These are phyloP conservation scores for Neopestalotiopsis sp. DNA, from an alignment of 2,329 filamentous ascomycete species.

Conservation along the genomic window DNA sequence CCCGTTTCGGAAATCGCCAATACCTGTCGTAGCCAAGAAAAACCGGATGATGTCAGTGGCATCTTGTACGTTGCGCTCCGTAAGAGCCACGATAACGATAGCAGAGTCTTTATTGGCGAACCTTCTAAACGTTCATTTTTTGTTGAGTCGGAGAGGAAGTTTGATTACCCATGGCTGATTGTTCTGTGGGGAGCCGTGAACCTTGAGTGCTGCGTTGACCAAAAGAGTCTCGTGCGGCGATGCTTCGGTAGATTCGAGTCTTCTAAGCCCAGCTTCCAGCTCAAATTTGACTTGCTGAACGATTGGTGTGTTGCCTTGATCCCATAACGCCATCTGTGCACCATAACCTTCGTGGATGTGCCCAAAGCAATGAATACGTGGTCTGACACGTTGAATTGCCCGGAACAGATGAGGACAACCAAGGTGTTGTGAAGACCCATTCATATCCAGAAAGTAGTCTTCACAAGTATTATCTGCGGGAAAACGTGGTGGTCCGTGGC, in stretches of 20 bases:
- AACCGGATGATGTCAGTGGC: no score
- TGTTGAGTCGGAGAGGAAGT: not conserved
- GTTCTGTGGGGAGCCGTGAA: not conserved
- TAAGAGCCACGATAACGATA: no score
- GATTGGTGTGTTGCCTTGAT: not conserved
- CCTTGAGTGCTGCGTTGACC: constrained; percentile 2
- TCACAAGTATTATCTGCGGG: constrained; percentile 28
- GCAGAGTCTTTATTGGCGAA: no score
- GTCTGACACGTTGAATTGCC: constrained; percentile 54
- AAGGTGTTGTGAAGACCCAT: constrained; percentile 22
- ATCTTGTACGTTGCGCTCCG: no score
- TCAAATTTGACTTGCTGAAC: not conserved
- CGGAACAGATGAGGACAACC: constrained; percentile 60
- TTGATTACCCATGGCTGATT: not conserved
- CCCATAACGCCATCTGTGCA: constrained; percentile 44
- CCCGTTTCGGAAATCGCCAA: no score
- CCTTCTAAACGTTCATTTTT: not conserved
- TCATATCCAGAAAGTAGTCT: constrained; percentile 17
- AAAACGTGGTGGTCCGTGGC: constrained; percentile 40
- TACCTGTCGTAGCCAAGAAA: no score
- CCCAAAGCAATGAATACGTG: constrained; percentile 64
- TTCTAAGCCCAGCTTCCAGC: not conserved
- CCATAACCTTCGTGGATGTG: constrained; percentile 65
- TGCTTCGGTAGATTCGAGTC: not conserved
- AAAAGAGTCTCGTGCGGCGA: not conserved